Conservation (phyloP, 345 rosid species). For the Mallotus nudiflorus region DNA sequence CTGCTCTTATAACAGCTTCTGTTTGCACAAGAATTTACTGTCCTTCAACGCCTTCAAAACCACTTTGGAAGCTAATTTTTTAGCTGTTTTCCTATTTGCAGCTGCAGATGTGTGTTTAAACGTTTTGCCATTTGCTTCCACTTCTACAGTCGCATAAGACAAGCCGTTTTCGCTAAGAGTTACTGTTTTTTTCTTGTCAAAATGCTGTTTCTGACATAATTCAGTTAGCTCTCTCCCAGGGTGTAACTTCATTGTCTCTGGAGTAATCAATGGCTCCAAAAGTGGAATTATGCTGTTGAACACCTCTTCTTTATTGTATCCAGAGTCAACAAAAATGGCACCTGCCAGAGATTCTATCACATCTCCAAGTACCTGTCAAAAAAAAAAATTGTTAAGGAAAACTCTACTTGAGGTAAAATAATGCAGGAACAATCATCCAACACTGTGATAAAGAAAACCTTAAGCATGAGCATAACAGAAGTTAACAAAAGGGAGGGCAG, state of each 20-base stretch:
- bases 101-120: slow-evolving; percentile 41
- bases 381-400: no score
- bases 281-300: slow-evolving; percentile 66
- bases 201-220: slow-evolving; percentile 47
- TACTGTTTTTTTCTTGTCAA: slow-evolving; percentile 21
- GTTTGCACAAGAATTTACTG: no score
- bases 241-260: slow-evolving; percentile 56
- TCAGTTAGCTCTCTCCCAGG: slow-evolving; percentile 67
- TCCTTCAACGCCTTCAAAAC: slow-evolving; percentile 54
- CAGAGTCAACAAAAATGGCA: slow-evolving; percentile 83
- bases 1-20: no score
- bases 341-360: slow-evolving; percentile 86
- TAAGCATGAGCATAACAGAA: background rate
- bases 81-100: slow-evolving; percentile 50
- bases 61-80: slow-evolving; percentile 56
- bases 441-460: background rate
- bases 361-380: slow-evolving; percentile 77
- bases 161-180: slow-evolving; percentile 19
- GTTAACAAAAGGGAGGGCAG: background rate
- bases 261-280: slow-evolving; percentile 71
- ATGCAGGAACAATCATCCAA: no score
- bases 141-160: slow-evolving; percentile 42
- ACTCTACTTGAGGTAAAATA: no score
- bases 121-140: slow-evolving; percentile 46
- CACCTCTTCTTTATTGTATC: slow-evolving; percentile 56